Conservation (phyloP, 2,329 filamentous ascomycete genomes). For the Ampelomyces quisqualis region DNA sequence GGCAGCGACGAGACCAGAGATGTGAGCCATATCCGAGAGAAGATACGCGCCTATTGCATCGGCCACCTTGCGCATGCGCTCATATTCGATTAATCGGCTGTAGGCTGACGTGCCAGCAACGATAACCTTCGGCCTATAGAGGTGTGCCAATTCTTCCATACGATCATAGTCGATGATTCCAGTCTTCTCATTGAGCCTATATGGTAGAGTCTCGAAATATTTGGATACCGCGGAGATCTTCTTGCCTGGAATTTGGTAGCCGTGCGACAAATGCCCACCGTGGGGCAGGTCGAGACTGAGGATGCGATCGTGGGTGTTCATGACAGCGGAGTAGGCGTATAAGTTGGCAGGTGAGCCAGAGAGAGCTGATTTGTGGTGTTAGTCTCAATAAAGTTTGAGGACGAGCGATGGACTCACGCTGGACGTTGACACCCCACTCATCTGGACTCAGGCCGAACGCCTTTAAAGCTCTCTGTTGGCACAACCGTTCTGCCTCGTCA, state of each 20-base stretch:
- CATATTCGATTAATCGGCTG: constrained; percentile 96
- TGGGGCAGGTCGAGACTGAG: constrained; percentile 98
- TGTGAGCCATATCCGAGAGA: constrained; percentile 97
- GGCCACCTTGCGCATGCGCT: constrained; percentile 92
- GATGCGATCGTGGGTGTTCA: constrained; percentile 88
- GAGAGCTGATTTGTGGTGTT: constrained; percentile 57
- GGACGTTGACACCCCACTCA: constrained; percentile 99
- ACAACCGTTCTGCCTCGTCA: constrained; percentile 90
- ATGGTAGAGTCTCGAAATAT: constrained; percentile 99
- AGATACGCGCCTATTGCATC: constrained; percentile 93
- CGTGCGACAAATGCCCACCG: constrained; percentile 92
- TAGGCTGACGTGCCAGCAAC: constrained; percentile 97
- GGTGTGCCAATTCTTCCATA: constrained; percentile 82
- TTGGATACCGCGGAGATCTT: constrained; percentile 94
- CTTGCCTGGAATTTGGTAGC: constrained; percentile 86
- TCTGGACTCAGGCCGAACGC: constrained; percentile 82
- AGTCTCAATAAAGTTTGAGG: constrained; percentile 9
- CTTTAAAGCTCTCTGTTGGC: constrained; percentile 89
- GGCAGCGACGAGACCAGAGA: constrained; percentile 91
- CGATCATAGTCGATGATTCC: constrained; percentile 97
- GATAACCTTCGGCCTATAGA: constrained; percentile 95
- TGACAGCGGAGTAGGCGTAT: constrained; percentile 87
- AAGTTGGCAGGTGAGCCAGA: constrained; percentile 76
- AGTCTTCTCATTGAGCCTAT: constrained; percentile 84
- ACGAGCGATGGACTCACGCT: constrained; percentile 57